Evolutionary conservation across 352 stramenopile genomes (phyloP).

Genomic region (Thalassiosira ordinaria): DNA sequence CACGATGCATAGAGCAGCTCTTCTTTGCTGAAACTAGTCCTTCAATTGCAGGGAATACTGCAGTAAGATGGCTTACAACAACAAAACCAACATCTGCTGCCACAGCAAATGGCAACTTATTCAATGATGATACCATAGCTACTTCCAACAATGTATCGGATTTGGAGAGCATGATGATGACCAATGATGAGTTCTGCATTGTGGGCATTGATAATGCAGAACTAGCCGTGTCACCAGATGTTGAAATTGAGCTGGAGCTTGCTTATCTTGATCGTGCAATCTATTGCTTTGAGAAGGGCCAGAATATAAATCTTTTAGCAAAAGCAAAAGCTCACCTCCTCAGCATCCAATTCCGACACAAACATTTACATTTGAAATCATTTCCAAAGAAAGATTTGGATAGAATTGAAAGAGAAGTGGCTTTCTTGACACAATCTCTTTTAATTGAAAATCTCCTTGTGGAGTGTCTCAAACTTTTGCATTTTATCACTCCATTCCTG

Average conservation of each 20-base stretch:
- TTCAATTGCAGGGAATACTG: constrained; percentile 62
- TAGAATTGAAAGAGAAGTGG: constrained; percentile 21
- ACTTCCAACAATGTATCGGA: constrained; percentile 53
- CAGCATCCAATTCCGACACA: constrained; percentile 27
- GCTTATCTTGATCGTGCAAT: constrained; percentile 51
- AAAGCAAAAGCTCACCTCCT: constrained; percentile 40
- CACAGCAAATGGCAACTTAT: not conserved
- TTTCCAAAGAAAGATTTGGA: not conserved
- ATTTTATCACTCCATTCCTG: constrained; percentile 16
- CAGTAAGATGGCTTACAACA: constrained; percentile 64
- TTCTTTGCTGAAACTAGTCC: constrained; percentile 74
- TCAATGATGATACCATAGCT: constrained; percentile 31
- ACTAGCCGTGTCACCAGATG: constrained; percentile 34
- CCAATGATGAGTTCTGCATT: constrained; percentile 58
- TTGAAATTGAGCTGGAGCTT: constrained; percentile 27
- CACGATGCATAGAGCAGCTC: constrained; percentile 67
- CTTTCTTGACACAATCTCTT: not conserved
- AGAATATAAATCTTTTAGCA: constrained; percentile 25
- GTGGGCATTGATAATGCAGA: constrained; percentile 62
- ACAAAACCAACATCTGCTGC: not conserved
- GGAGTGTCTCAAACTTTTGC: constrained; percentile 29
- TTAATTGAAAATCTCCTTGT: constrained; percentile 29
- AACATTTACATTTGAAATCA: not conserved
- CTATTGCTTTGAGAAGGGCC: constrained; percentile 59
- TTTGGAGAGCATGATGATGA: constrained; percentile 61